These are phyloP conservation scores for Chaetomiaceae sp. DNA, from an alignment of 2,329 filamentous ascomycete species.

Conservation along the genomic window DNA sequence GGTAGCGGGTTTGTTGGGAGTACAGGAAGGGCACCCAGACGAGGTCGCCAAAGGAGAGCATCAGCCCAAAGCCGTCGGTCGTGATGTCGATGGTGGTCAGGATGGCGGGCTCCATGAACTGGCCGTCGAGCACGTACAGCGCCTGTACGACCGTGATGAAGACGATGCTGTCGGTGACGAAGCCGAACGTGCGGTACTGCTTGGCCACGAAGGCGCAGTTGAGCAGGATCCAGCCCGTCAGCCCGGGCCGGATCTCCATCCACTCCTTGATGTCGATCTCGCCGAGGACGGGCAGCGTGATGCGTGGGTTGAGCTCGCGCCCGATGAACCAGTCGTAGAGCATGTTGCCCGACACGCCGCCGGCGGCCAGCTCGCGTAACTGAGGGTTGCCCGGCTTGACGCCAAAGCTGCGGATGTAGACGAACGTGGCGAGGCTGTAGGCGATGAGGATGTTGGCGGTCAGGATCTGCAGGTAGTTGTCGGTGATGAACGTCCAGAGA, in stretches of 20 bases:
- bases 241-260: conserved; percentile 83
- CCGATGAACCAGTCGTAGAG: conserved; percentile 97
- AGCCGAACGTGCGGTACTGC: conserved; percentile 80
- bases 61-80: conserved; percentile 88
- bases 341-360: conserved; percentile 75
- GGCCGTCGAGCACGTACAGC: conserved; percentile 76
- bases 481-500: conserved; percentile 87
- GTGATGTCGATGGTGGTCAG: conserved; percentile 93
- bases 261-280: conserved; percentile 87
- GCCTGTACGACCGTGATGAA: conserved; percentile 72
- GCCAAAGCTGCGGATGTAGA: conserved; percentile 76
- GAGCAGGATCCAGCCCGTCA: conserved; percentile 82
- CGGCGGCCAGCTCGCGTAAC: conserved; percentile 70
- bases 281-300: conserved; percentile 71
- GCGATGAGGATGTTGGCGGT: conserved; percentile 77
- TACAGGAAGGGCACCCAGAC: conserved; percentile 92
- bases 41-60: conserved; percentile 88
- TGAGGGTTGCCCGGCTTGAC: conserved; percentile 69
- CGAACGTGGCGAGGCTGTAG: conserved; percentile 64
- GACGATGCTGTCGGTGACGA: conserved; percentile 77
- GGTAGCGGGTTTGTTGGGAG: conserved; percentile 75
- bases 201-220: conserved; percentile 79
- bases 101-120: conserved; percentile 82
- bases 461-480: conserved; percentile 82
- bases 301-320: conserved; percentile 85